Evolutionary conservation across 192 early-diverging fungal species (phyloP).

Genomic region (Coemansia sp.): DNA sequence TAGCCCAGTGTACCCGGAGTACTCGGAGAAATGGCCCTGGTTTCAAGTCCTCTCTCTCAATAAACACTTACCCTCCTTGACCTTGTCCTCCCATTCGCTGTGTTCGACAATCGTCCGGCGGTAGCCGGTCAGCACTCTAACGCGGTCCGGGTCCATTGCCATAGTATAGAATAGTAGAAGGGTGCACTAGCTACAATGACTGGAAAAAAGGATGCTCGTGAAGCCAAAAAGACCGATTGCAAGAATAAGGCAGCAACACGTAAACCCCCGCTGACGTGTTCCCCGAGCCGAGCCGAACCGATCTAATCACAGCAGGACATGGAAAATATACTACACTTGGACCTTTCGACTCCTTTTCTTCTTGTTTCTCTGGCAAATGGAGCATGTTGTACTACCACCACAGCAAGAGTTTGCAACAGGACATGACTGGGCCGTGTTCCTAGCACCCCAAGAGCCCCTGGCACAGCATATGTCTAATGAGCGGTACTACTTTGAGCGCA

Average conservation of each 20-base stretch:
- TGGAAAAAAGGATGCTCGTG: too few species aligned
- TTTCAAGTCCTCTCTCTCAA: not conserved
- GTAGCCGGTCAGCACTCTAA: slow-evolving; percentile 78
- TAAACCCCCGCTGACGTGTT: too few species aligned
- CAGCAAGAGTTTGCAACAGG: slow-evolving; percentile 4
- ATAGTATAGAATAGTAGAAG: too few species aligned
- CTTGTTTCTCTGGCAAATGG: not conserved
- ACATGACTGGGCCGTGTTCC: slow-evolving; percentile 41
- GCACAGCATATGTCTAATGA: slow-evolving; percentile 13
- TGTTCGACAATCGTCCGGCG: slow-evolving; percentile 86
- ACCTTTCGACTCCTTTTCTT: not conserved
- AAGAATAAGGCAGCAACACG: too few species aligned
- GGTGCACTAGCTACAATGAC: too few species aligned
- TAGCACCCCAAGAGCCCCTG: slow-evolving; percentile 8
- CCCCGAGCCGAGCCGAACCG: too few species aligned
- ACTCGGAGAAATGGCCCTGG: not conserved
- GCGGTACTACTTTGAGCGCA: slow-evolving; percentile 38
- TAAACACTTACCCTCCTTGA: slow-evolving; percentile 67
- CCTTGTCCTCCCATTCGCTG: slow-evolving; percentile 89
- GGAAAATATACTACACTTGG: too few species aligned
- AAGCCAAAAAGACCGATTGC: too few species aligned
- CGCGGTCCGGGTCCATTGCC: slow-evolving; percentile 52
- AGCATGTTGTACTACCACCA: not conserved
- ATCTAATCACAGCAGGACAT: too few species aligned
- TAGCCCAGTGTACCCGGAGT: not conserved